phyloP scores from a whole-genome alignment of 306 rosid genomes.

The Castanea sativa region DNA sequence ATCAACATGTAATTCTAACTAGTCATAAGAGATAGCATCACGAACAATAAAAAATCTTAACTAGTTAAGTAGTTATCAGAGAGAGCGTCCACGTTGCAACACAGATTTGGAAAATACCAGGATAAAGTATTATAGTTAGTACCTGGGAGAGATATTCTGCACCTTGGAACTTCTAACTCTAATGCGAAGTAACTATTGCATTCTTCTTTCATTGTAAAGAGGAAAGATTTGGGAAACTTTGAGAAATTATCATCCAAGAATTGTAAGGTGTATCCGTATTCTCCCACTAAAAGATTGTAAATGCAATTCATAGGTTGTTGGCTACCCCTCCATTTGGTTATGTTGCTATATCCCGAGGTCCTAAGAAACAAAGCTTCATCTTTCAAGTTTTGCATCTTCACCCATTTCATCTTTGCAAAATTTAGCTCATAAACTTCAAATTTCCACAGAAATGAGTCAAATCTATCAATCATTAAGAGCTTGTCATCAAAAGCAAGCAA shows the following conservation, averaged over 20 bases:
- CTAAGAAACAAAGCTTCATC: background rate
- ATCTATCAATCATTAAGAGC: no score
- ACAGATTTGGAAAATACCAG: background rate
- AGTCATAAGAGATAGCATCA: no score
- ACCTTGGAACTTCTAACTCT: no score
- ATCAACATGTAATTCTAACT: no score
- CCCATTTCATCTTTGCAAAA: background rate
- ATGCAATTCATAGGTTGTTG: background rate
- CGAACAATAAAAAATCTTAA: no score
- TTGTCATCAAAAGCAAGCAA: background rate
- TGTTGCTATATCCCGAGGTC: background rate
- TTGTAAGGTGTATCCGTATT: background rate
- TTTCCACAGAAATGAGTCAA: no score
- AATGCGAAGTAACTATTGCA: accelerated
- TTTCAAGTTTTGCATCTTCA: background rate
- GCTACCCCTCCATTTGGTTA: background rate
- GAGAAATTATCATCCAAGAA: background rate
- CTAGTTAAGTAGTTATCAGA: no score
- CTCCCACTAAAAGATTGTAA: background rate
- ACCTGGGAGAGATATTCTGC: no score
- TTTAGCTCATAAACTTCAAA: background rate
- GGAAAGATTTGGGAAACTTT: background rate
- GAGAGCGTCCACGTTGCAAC: background rate
- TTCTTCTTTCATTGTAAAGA: background rate
- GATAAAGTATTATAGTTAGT: no score